Evolutionary conservation across 768 basidiomycete genomes (phyloP).

Genomic region (Lactifluus subvellereus): DNA sequence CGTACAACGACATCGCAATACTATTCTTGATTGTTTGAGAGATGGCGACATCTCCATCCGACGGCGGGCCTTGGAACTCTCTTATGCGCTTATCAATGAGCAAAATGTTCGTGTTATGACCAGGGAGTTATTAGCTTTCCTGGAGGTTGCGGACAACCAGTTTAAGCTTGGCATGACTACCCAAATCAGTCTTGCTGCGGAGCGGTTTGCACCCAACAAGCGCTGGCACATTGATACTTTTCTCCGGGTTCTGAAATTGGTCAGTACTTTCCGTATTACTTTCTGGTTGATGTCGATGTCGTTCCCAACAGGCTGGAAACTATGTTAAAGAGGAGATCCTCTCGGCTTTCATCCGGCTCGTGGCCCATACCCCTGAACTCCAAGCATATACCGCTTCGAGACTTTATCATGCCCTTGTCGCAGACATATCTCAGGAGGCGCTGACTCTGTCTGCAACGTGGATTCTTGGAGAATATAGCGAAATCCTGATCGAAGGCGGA

Average conservation of each 20-base stretch:
- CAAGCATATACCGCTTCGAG: constrained; percentile 94
- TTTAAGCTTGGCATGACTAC: constrained; percentile 99
- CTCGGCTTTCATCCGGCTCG: constrained; percentile 90
- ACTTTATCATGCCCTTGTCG: constrained; percentile 78
- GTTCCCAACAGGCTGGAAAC: constrained; percentile 75
- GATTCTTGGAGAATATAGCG: constrained; percentile 96
- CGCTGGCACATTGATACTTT: constrained; percentile 99
- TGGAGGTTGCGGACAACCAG: constrained; percentile 97
- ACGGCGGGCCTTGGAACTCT: constrained; percentile 91
- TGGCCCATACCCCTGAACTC: constrained; percentile 93
- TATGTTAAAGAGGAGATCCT: constrained; percentile 96
- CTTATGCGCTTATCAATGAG: constrained; percentile 96
- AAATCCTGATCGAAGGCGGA: constrained; percentile 81
- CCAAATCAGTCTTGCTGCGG: constrained; percentile 92
- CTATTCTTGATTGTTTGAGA: constrained; percentile 97
- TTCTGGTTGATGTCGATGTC: not conserved
- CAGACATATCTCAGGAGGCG: constrained; percentile 95
- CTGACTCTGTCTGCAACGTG: constrained; percentile 90
- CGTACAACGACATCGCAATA: constrained; percentile 95
- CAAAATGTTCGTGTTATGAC: constrained; percentile 88
- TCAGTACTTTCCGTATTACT: constrained; percentile 35
- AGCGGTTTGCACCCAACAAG: constrained; percentile 95
- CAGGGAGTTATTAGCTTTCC: constrained; percentile 88
- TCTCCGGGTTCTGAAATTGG: constrained; percentile 83
- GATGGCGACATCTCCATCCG: constrained; percentile 99